These are phyloP conservation scores for Talaromyces piceae DNA, from an alignment of 2,329 filamentous ascomycete species.

Conservation along the genomic window DNA sequence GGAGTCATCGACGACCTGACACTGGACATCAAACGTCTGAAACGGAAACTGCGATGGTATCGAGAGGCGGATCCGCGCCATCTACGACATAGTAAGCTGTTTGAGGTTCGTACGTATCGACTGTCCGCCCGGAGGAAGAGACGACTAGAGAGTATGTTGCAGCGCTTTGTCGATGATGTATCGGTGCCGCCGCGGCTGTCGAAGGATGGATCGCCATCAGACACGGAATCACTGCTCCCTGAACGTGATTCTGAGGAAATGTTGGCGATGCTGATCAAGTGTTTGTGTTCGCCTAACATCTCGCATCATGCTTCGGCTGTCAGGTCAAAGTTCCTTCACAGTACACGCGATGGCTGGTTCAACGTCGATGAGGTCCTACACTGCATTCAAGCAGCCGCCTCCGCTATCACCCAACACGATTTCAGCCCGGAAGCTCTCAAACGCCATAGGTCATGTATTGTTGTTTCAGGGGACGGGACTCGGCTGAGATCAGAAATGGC, in stretches of 20 bases:
- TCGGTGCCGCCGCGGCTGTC: background rate
- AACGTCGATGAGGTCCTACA: constrained; percentile 58
- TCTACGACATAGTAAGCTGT: constrained; percentile 63
- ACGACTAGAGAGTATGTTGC: constrained; percentile 66
- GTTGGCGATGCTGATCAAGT: constrained; percentile 6
- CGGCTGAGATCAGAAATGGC: constrained; percentile 71
- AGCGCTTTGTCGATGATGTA: constrained; percentile 47
- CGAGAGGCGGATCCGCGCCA: constrained; percentile 62
- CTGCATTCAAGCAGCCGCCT: constrained; percentile 75
- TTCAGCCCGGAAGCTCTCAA: constrained; percentile 67
- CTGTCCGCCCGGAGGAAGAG: constrained; percentile 64
- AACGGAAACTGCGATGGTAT: constrained; percentile 63
- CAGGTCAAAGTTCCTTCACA: background rate
- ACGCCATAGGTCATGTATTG: constrained; percentile 65
- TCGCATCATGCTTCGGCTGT: background rate
- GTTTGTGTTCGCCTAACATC: background rate
- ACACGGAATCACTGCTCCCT: background rate
- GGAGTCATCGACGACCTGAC: constrained; percentile 85
- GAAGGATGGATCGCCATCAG: background rate
- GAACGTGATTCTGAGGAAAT: constrained; percentile 3
- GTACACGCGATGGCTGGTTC: constrained; percentile 2
- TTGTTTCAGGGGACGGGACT: constrained; percentile 67
- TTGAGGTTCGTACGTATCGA: constrained; percentile 74
- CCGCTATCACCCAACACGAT: constrained; percentile 56
- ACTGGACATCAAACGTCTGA: constrained; percentile 72